These are phyloP conservation scores for Dryadomyces sulphureus DNA, from an alignment of 2,329 filamentous ascomycete genomes.

Conservation along the genomic window DNA sequence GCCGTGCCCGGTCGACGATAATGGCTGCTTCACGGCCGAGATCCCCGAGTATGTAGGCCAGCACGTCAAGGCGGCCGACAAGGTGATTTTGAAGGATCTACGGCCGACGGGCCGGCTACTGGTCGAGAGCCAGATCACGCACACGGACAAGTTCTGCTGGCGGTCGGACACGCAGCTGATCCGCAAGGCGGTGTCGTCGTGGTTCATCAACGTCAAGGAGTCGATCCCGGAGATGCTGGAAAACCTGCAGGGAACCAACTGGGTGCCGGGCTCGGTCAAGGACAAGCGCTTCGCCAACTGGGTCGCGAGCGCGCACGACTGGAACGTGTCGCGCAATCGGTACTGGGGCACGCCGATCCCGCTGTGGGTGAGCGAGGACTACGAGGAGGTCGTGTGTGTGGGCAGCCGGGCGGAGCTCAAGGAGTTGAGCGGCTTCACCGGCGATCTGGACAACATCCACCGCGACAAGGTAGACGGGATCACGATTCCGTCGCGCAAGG, in stretches of 20 bases:
- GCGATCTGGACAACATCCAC: slow-evolving; percentile 74
- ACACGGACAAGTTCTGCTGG: slow-evolving; percentile 89
- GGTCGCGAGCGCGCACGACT: slow-evolving; percentile 83
- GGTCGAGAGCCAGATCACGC: slow-evolving; percentile 73
- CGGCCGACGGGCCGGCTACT: slow-evolving; percentile 64
- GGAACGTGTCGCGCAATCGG: slow-evolving; percentile 86
- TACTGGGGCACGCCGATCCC: slow-evolving; percentile 64
- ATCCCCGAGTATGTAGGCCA: slow-evolving; percentile 71
- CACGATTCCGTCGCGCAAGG: slow-evolving; percentile 77
- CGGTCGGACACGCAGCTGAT: slow-evolving; percentile 92
- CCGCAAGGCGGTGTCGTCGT: slow-evolving; percentile 80
- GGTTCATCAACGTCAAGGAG: slow-evolving; percentile 81
- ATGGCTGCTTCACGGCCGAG: slow-evolving; percentile 55
- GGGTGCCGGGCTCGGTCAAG: slow-evolving; percentile 84
- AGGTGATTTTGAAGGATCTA: slow-evolving; percentile 79
- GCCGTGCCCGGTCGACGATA: slow-evolving; percentile 81
- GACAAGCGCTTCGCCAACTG: slow-evolving; percentile 83
- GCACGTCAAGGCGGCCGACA: slow-evolving; percentile 86
- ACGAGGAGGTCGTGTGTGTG: slow-evolving; percentile 73
- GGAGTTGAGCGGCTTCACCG: slow-evolving; percentile 71
- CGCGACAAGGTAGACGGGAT: slow-evolving; percentile 88
- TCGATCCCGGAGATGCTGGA: slow-evolving; percentile 80
- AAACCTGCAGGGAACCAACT: slow-evolving; percentile 78
- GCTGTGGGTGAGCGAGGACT: slow-evolving; percentile 73
- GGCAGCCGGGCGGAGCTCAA: slow-evolving; percentile 76